Percentiles rank a stretch among this genome's conserved stretches.
Conservation (phyloP, 352 stramenopile genomes). For the Phytophthora cajani region DNA sequence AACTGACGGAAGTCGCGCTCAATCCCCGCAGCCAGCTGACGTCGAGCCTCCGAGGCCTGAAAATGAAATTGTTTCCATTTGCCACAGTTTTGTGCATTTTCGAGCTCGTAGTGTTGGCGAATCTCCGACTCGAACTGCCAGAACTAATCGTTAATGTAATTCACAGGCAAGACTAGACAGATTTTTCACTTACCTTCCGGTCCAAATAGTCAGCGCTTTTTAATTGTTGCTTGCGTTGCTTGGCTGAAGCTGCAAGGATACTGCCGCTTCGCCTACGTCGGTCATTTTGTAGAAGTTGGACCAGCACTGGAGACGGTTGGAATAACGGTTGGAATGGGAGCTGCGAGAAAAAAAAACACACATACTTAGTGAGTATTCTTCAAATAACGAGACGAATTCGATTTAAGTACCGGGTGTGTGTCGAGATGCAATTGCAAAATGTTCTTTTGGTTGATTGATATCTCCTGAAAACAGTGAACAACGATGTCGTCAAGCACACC, state of each 20-base stretch:
- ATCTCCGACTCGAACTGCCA: constrained; percentile 64
- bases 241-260: constrained; percentile 19
- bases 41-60: constrained; percentile 26
- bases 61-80: constrained; percentile 64
- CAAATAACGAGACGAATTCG: neutral
- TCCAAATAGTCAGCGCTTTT: constrained; percentile 61
- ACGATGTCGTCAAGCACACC: neutral
- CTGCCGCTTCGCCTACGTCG: constrained; percentile 22
- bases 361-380: neutral
- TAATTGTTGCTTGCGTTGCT: constrained; percentile 34
- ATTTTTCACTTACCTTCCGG: constrained; percentile 44
- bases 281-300: constrained; percentile 52
- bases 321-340: constrained; percentile 69
- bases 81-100: constrained; percentile 53
- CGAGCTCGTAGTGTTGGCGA: constrained; percentile 61
- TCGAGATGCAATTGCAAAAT: constrained; percentile 56
- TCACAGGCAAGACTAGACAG: neutral
- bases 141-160: neutral
- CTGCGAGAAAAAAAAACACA: constrained; percentile 21
- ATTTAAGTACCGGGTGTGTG: constrained; percentile 41
- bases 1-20: constrained; percentile 43
- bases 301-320: constrained; percentile 57
- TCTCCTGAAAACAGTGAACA: constrained; percentile 12
- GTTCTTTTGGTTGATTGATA: constrained; percentile 41
- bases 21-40: constrained; percentile 34